A percentile compares a stretch with the other conserved stretches of the same genome.
Conservation (phyloP, 176 grass and related monocot genomes). For the Luzula sylvatica region DNA sequence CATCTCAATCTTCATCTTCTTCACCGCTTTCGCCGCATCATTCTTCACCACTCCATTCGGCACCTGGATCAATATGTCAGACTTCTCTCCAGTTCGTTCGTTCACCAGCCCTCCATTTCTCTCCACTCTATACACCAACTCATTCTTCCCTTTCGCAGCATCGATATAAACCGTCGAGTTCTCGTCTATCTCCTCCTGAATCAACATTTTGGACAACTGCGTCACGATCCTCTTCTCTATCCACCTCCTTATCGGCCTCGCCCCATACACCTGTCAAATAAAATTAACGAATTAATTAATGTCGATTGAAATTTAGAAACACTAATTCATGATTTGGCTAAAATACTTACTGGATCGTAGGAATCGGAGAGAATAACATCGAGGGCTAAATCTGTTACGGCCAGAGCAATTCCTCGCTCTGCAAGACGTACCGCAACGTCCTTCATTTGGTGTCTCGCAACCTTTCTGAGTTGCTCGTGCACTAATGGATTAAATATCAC, state of each 20-base stretch:
- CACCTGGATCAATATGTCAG: conserved; percentile 67
- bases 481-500: conserved; percentile 81
- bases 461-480: conserved; percentile 84
- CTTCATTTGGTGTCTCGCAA: conserved; percentile 89
- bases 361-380: conserved; percentile 65
- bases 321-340: neutral
- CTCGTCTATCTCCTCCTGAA: conserved; percentile 78
- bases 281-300: neutral
- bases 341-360: conserved; percentile 58
- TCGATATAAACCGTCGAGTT: conserved; percentile 69
- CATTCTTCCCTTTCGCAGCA: conserved; percentile 38
- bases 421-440: conserved; percentile 79
- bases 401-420: conserved; percentile 69
- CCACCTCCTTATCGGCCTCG: conserved; percentile 75
- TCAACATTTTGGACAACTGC: conserved; percentile 79
- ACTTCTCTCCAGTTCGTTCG: conserved; percentile 45
- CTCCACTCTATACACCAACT: conserved; percentile 50
- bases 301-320: neutral
- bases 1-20: conserved; percentile 48
- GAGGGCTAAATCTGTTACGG: conserved; percentile 77
- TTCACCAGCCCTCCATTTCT: conserved; percentile 62
- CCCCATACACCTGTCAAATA: conserved; percentile 44
- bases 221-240: conserved; percentile 82
- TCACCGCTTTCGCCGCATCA: conserved; percentile 29
- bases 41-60: conserved; percentile 21